Percentiles rank a stretch among this genome's conserved stretches.
Conservation (phyloP, 805 yeast species). For the Candida wancherniae region DNA sequence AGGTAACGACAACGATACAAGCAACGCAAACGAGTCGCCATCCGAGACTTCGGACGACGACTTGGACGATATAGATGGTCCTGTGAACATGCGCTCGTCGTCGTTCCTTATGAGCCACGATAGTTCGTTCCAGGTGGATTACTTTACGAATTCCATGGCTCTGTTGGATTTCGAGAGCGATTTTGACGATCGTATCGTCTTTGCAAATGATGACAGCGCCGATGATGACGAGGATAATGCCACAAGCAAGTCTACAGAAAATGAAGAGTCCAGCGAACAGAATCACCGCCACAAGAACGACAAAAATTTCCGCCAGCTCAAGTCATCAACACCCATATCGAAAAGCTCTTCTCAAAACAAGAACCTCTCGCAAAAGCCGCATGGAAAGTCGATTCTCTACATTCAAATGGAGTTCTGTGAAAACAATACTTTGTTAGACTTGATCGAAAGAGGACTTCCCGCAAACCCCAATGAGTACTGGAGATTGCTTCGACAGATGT, state of each 20-base stretch:
- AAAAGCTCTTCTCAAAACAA: not conserved
- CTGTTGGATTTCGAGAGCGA: constrained; percentile 43
- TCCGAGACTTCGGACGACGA: constrained; percentile 12
- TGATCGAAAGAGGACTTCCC: constrained; percentile 70
- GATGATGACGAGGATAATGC: constrained; percentile 9
- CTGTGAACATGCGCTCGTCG: constrained; percentile 18
- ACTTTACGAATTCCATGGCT: constrained; percentile 63
- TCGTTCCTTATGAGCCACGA: constrained; percentile 17
- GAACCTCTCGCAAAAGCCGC: constrained; percentile 3
- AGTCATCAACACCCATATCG: constrained; percentile 1
- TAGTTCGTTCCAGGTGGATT: constrained; percentile 48
- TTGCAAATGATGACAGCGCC: constrained; percentile 23
- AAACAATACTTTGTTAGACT: constrained; percentile 79
- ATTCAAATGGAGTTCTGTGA: constrained; percentile 99
- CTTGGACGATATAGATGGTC: constrained; percentile 20
- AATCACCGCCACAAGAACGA: not conserved
- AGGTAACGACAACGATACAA: constrained; percentile 6
- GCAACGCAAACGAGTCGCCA: too few species aligned
- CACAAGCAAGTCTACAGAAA: constrained; percentile 2
- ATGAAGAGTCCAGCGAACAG: not conserved
- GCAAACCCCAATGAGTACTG: constrained; percentile 76
- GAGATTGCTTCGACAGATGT: constrained; percentile 79
- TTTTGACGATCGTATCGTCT: constrained; percentile 27
- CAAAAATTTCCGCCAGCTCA: not conserved
- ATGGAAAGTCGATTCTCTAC: constrained; percentile 63